Conservation (phyloP, 768 basidiomycete species). For the Holtermannia corniformis region DNA sequence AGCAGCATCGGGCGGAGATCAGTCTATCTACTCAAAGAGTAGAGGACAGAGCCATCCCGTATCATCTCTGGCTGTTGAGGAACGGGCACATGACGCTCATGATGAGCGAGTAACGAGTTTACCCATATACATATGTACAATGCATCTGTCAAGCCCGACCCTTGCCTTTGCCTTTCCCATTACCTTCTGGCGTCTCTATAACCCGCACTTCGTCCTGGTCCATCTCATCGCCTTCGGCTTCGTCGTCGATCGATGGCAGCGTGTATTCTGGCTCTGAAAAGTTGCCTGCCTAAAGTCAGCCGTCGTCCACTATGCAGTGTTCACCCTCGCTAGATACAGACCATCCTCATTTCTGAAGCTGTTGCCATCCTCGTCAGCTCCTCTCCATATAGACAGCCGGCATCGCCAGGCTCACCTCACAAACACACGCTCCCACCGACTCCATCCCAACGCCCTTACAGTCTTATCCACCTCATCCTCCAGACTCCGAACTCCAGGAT, state of each 20-base stretch:
- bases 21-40: no score
- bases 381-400: background rate
- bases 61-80: no score
- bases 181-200: background rate
- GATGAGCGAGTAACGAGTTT: no score
- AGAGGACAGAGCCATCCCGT: no score
- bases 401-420: conserved; percentile 16
- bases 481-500: conserved; percentile 10
- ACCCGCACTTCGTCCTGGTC: no score
- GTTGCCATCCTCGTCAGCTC: background rate
- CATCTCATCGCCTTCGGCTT: conserved; percentile 1
- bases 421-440: conserved; percentile 26
- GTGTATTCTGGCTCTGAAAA: conserved; percentile 28
- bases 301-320: no score
- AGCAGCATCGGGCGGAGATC: no score
- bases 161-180: background rate
- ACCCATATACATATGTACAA: no score
- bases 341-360: conserved; percentile 15
- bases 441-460: conserved; percentile 18
- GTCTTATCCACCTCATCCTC: conserved; percentile 9
- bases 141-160: no score
- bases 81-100: no score
- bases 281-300: background rate
- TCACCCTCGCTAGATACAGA: background rate
- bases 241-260: conserved; percentile 31